A percentile compares a stretch with the other conserved stretches of the same genome.
Conservation (phyloP, 2,329 filamentous ascomycete genomes). For the Diaporthe sp. region DNA sequence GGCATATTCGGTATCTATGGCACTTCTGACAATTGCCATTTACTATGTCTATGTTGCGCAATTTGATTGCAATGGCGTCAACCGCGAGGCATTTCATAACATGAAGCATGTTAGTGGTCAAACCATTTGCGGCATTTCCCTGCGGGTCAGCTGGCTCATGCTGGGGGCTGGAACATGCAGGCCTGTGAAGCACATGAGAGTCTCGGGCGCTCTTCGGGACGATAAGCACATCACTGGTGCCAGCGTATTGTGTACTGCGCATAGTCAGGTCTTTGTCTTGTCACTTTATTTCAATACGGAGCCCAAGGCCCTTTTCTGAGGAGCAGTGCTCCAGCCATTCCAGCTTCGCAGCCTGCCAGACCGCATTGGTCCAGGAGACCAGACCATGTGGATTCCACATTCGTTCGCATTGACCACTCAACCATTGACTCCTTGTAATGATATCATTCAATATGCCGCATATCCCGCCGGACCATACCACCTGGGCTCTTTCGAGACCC, state of each 20-base stretch:
- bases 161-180: slow-evolving; percentile 6
- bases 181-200: slow-evolving; percentile 25
- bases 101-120: background rate
- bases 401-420: slow-evolving; percentile 40
- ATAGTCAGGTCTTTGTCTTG: slow-evolving; percentile 9
- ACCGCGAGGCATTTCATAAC: background rate
- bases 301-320: slow-evolving; percentile 1
- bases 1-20: slow-evolving; percentile 7
- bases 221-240: background rate
- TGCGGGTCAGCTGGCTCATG: slow-evolving; percentile 20
- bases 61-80: slow-evolving; percentile 1
- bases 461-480: slow-evolving; percentile 25
- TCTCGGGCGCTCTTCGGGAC: slow-evolving; percentile 19
- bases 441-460: slow-evolving; percentile 41
- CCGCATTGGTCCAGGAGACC: slow-evolving; percentile 2
- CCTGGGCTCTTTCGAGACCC: slow-evolving; percentile 17
- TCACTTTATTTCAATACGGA: slow-evolving; percentile 34
- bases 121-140: slow-evolving; percentile 21
- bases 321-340: background rate
- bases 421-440: slow-evolving; percentile 42
- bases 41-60: background rate
- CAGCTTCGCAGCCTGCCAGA: slow-evolving; percentile 18
- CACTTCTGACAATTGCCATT: background rate
- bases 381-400: slow-evolving; percentile 36
- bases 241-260: background rate